Evolutionary conservation across 257 asterid species (phyloP).

Genomic region (Solanum medicagineum): DNA sequence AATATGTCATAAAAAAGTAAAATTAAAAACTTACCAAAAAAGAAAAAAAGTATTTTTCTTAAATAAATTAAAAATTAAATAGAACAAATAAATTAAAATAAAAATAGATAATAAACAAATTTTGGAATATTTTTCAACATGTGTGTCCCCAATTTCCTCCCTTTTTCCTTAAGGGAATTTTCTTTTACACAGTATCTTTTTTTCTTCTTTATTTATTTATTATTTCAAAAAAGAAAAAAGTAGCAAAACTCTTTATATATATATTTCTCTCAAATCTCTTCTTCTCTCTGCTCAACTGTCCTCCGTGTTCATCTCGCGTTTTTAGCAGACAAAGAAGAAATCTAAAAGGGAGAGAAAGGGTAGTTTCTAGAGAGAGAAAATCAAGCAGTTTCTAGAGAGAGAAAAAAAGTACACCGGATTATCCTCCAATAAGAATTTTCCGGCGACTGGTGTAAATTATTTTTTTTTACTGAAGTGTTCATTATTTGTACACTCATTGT

Average conservation of each 20-base stretch:
- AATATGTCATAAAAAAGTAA: too few relatives aligned
- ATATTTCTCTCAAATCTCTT: neutral
- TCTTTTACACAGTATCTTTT: neutral
- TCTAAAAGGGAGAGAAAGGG: neutral
- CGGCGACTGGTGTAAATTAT: neutral
- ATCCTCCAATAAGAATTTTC: neutral
- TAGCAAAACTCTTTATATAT: neutral
- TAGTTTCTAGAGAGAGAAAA: neutral
- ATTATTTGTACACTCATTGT: slow-evolving; percentile 2
- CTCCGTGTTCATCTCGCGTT: slow-evolving; percentile 94
- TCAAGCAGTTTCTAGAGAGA: slow-evolving; percentile 8
- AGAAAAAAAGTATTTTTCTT: too few relatives aligned
- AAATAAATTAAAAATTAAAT: too few relatives aligned
- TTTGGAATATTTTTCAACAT: neutral
- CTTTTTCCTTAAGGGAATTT: neutral
- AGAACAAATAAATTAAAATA: too few relatives aligned
- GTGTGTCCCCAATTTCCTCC: slow-evolving; percentile 9
- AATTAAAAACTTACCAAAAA: too few relatives aligned
- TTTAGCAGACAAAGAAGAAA: slow-evolving; percentile 19
- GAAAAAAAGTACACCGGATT: neutral
- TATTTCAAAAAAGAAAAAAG: neutral
- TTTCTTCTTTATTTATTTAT: too few relatives aligned
- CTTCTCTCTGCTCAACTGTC: slow-evolving; percentile 40
- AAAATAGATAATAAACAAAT: too few relatives aligned
- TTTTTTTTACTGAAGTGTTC: neutral